phyloP scores from a whole-genome alignment of 768 basidiomycete species.

The Podaxis mareebaensis region DNA sequence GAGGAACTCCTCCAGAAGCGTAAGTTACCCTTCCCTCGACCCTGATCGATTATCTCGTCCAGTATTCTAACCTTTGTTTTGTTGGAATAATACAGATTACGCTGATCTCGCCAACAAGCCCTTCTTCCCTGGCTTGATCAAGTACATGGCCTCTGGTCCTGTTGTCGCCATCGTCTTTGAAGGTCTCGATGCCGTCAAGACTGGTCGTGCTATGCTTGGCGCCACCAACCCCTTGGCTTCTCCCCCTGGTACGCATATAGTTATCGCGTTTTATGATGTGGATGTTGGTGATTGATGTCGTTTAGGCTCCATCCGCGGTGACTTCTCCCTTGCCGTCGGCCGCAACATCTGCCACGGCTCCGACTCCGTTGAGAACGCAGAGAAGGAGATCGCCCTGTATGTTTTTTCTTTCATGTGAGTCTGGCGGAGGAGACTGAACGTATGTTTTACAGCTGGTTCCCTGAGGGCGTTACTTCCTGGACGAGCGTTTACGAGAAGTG shows the following conservation, averaged over 20 bases:
- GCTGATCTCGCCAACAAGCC: slow-evolving; percentile 90
- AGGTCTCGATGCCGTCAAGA: slow-evolving; percentile 93
- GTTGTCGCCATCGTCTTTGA: slow-evolving; percentile 97
- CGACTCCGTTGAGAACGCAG: slow-evolving; percentile 83
- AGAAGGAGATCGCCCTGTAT: slow-evolving; percentile 94
- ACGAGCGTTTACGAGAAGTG: slow-evolving; percentile 61
- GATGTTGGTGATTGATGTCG: slow-evolving; percentile 4
- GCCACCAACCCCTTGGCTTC: slow-evolving; percentile 96
- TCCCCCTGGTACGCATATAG: slow-evolving; percentile 61
- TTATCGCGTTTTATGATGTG: slow-evolving; percentile 4
- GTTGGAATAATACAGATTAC: slow-evolving; percentile 64
- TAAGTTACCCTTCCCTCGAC: slow-evolving; percentile 32
- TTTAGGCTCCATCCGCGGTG: slow-evolving; percentile 91
- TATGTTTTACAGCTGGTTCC: slow-evolving; percentile 75
- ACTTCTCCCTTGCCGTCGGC: slow-evolving; percentile 91
- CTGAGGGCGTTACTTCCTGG: slow-evolving; percentile 80
- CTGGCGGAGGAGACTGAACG: background rate
- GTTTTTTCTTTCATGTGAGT: slow-evolving; percentile 28
- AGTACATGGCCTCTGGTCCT: slow-evolving; percentile 95
- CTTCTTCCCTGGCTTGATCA: slow-evolving; percentile 96
- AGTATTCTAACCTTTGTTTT: slow-evolving; percentile 17
- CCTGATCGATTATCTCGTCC: slow-evolving; percentile 9
- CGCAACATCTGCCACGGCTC: slow-evolving; percentile 95
- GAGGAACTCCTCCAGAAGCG: slow-evolving; percentile 90
- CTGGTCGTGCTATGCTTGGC: slow-evolving; percentile 94